A percentile compares a stretch with the other conserved stretches of the same genome.
Conservation (phyloP, 805 yeast genomes). For the Ogataea kodamae region DNA sequence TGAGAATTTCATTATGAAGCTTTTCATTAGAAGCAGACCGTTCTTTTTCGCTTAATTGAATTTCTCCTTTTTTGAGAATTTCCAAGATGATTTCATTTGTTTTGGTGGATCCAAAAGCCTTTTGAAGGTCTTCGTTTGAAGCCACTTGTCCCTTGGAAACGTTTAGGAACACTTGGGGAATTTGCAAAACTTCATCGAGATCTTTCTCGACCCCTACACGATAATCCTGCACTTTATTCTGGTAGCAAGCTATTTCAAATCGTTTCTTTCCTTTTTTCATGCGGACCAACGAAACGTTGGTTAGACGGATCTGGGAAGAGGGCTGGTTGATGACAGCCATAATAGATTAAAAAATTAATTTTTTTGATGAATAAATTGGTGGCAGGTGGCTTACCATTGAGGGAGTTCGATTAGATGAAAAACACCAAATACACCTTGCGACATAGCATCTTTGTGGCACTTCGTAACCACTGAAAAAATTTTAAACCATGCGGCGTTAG, state of each 20-base stretch:
- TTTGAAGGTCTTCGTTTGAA: constrained; percentile 72
- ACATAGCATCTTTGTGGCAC: too few relatives aligned
- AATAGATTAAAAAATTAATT: not conserved
- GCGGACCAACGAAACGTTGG: constrained; percentile 90
- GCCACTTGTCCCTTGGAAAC: constrained; percentile 96
- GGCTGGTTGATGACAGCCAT: constrained; percentile 74
- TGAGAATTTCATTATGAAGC: constrained; percentile 65
- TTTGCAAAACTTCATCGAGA: constrained; percentile 91
- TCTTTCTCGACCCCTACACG: constrained; percentile 86
- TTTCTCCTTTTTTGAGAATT: constrained; percentile 86
- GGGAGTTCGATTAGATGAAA: too few relatives aligned
- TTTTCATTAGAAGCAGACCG: constrained; percentile 65
- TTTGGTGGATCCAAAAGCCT: constrained; percentile 73
- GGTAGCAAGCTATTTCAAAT: constrained; percentile 95
- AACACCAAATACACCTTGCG: too few relatives aligned
- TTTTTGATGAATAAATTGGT: too few relatives aligned
- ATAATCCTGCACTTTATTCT: constrained; percentile 95
- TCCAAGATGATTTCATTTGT: constrained; percentile 72
- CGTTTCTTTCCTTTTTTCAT: constrained; percentile 88
- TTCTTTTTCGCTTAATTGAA: constrained; percentile 92
- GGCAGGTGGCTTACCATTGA: too few relatives aligned
- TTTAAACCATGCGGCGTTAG: too few relatives aligned
- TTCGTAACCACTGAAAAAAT: too few relatives aligned
- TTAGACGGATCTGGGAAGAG: constrained; percentile 78
- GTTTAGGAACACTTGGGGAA: constrained; percentile 89